phyloP scores from a whole-genome alignment of 2,329 filamentous ascomycete species.

The Xylaria sp. region DNA sequence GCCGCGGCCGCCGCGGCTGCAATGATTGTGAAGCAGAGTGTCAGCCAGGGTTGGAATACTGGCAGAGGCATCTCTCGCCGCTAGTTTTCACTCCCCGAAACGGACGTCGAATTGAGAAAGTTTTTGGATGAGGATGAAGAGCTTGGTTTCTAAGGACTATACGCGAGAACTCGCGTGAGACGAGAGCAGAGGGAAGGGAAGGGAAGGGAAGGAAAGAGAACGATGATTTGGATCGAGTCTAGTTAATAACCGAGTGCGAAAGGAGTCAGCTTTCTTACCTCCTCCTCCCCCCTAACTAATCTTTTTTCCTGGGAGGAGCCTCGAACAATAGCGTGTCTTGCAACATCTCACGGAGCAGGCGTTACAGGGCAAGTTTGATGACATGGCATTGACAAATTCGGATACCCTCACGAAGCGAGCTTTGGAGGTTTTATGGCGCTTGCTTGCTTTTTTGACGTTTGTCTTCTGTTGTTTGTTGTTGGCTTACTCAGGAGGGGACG shows the following conservation, averaged over 20 bases:
- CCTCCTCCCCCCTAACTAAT: too few relatives aligned
- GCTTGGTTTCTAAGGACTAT: conserved; percentile 26
- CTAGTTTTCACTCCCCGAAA: conserved; percentile 34
- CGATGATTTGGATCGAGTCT: conserved; percentile 1
- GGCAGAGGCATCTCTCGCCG: conserved; percentile 51
- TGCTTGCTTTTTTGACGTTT: too few relatives aligned
- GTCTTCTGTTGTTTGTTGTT: conserved; percentile 15
- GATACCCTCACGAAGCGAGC: conserved; percentile 35
- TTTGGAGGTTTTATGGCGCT: conserved; percentile 26
- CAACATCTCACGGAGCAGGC: neutral
- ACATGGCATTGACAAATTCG: conserved; percentile 25
- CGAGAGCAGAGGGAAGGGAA: neutral
- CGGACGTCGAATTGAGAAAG: conserved; percentile 14
- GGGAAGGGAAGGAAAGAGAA: neutral
- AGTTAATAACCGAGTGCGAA: neutral
- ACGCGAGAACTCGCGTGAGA: neutral
- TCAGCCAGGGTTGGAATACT: conserved; percentile 60
- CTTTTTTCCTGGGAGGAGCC: neutral
- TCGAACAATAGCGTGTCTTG: neutral
- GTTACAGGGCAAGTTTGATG: conserved; percentile 11
- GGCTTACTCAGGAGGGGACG: conserved; percentile 2
- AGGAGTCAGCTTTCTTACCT: neutral
- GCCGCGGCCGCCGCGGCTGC: conserved; percentile 89
- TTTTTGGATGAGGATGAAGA: conserved; percentile 23
- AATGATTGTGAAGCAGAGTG: conserved; percentile 91